Conservation (phyloP, 2,329 filamentous ascomycete species). For the Aspergillus pseudonomiae region DNA sequence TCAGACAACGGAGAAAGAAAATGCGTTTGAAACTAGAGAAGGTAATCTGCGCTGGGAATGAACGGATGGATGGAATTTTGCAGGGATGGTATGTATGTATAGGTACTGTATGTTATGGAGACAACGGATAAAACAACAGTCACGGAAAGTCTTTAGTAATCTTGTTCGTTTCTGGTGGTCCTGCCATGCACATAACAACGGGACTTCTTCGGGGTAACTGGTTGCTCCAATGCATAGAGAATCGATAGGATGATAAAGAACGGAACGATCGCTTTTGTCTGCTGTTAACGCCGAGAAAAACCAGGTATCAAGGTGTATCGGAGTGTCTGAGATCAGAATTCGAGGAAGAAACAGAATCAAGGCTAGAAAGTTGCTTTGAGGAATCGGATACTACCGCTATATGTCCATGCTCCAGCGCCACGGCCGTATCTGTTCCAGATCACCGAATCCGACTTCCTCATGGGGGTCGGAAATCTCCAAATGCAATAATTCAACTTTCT, state of each 20-base stretch:
- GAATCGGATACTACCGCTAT: constrained; percentile 22
- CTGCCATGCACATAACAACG: constrained; percentile 17
- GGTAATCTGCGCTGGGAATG: constrained; percentile 12
- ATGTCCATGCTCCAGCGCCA: constrained; percentile 51
- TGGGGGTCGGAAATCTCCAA: constrained; percentile 39
- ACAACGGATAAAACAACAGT: constrained; percentile 1
- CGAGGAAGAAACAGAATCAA: not conserved
- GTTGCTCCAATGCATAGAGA: constrained; percentile 11
- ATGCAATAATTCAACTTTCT: constrained; percentile 39
- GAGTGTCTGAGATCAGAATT: constrained; percentile 5
- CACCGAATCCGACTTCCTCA: constrained; percentile 34
- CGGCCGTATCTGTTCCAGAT: constrained; percentile 39
- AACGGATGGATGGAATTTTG: not conserved
- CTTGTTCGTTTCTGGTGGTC: constrained; percentile 14
- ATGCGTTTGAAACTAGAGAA: constrained; percentile 1
- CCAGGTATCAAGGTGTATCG: not conserved
- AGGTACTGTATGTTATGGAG: constrained; percentile 5
- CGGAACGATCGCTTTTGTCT: constrained; percentile 15
- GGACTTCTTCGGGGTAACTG: constrained; percentile 3
- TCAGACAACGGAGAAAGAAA: constrained; percentile 2
- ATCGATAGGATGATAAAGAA: constrained; percentile 1
- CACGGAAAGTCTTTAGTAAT: not conserved
- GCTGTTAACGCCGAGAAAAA: constrained; percentile 17
- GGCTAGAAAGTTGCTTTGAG: not conserved
- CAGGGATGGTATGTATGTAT: constrained; percentile 1